Base-by-base conservation (phyloP, 2,329 filamentous ascomycete species). In the Drechslerella dactyloides region DNA sequence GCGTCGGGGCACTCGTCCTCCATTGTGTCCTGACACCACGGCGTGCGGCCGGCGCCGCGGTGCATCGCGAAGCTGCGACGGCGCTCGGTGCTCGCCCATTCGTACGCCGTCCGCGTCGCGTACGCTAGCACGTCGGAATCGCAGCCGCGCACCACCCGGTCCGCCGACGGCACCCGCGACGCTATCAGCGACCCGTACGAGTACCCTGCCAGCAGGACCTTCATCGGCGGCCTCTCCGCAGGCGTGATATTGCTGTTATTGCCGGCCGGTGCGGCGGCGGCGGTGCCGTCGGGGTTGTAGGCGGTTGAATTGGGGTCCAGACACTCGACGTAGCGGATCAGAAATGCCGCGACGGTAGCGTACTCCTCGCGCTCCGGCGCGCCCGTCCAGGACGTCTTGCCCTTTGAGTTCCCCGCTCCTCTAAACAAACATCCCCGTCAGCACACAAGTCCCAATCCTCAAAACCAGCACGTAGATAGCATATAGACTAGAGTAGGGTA, bases 161-260 rank as follows among this genome's bases (percentile, higher is more conserved):
- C 68, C 0, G 82, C 80, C 0, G 86, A 82, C 0, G 91, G 90
- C 0, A 96, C 83, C 65, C 89, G 86, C 0, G 85, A 87, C 1
- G 91, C 87, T 42, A 97, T 85, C 77, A 96, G 85, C 2, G 91
- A 90, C 48, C 94, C 94, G 79, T 97, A 97, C 0, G 92, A 96
- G 79, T 97, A 97, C 11, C 93, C 93, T 1, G 85, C 89, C 5
- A 94, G 82, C 3, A 96, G 76, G 1, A 87, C 77, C 35, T 70
- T 46, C 13, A 75, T 70, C 4, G 69, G 27, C 54, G 40, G 58
- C 27, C 55, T 62, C 15, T 61, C 66, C 53, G 81, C 73, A 88
- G 84, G 44, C 5, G 42, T 42, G 10, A 2, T 13, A 17, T 4
- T 37, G 62, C 27, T 1, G 46, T 1, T 37, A 11, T 27, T 24